Conservation (phyloP, 2,329 filamentous ascomycete species). For the Ophiostoma triangulosporum region DNA sequence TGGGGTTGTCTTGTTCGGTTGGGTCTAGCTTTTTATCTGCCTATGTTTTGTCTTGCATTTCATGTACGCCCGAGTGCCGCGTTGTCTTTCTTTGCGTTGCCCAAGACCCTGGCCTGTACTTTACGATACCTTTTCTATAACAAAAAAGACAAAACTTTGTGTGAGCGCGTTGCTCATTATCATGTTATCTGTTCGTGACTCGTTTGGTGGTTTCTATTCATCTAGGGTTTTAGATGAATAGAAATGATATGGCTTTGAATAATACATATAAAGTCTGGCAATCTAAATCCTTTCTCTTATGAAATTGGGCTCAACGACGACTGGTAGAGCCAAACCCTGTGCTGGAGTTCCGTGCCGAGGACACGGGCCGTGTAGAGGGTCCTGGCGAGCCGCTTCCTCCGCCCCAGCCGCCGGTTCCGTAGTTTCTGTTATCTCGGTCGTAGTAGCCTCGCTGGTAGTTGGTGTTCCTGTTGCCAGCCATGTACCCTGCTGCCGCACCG, state of each 20-base stretch:
- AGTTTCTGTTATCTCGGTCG: constrained; percentile 18
- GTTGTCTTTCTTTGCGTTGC: not conserved
- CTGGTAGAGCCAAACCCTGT: constrained; percentile 48
- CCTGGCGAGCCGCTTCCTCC: constrained; percentile 20
- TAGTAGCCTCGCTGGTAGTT: constrained; percentile 12
- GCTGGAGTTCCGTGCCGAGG: constrained; percentile 44
- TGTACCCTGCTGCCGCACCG: constrained; percentile 56
- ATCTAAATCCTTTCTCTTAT: too few relatives aligned
- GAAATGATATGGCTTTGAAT: too few relatives aligned
- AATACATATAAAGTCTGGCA: too few relatives aligned
- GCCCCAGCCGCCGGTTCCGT: constrained; percentile 10
- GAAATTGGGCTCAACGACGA: not conserved
- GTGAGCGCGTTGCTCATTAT: not conserved
- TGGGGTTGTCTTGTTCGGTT: not conserved
- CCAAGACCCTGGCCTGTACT: not conserved
- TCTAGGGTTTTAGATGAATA: too few relatives aligned
- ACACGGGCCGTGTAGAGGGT: constrained; percentile 24
- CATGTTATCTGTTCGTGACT: not conserved
- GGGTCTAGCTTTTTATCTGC: not conserved
- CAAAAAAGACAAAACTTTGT: not conserved
- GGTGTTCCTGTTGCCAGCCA: constrained; percentile 38
- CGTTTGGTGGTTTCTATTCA: not conserved
- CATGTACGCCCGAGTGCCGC: not conserved
- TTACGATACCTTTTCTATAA: constrained; percentile 2
- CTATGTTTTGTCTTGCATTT: not conserved